phyloP scores from a whole-genome alignment of 2,329 filamentous ascomycete species.

The Calonectria hawksworthii region DNA sequence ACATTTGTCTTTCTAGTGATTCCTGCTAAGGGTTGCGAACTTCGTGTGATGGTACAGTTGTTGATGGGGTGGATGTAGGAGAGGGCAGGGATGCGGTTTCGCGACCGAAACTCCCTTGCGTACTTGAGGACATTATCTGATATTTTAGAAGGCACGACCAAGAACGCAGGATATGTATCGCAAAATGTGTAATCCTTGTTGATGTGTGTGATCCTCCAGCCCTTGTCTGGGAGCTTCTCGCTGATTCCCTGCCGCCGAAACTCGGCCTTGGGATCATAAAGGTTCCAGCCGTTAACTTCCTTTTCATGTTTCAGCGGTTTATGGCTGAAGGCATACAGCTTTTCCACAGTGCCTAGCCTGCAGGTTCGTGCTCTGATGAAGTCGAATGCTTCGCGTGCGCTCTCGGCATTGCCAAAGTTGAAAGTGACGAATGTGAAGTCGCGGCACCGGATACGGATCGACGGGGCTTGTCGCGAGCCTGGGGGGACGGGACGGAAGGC shows the following conservation, averaged over 20 bases:
- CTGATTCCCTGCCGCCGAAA: conserved; percentile 91
- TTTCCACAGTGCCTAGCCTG: conserved; percentile 85
- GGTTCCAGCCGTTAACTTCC: conserved; percentile 81
- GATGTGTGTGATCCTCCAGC: conserved; percentile 92
- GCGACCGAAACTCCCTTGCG: conserved; percentile 88
- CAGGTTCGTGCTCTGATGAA: conserved; percentile 86
- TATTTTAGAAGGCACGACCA: conserved; percentile 89
- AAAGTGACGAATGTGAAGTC: conserved; percentile 97
- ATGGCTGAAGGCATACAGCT: conserved; percentile 92
- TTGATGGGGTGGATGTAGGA: conserved; percentile 98
- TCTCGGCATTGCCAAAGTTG: conserved; percentile 81
- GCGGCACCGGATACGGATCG: conserved; percentile 88
- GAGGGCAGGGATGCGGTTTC: conserved; percentile 87
- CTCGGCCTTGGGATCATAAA: conserved; percentile 90
- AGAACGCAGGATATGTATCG: conserved; percentile 88
- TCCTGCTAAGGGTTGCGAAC: conserved; percentile 91
- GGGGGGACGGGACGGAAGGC: conserved; percentile 81
- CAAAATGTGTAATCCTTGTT: conserved; percentile 93
- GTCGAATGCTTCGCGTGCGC: conserved; percentile 88
- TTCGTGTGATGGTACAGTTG: conserved; percentile 95
- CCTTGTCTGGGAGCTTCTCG: conserved; percentile 80
- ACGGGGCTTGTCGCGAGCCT: conserved; percentile 78
- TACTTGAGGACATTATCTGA: conserved; percentile 99
- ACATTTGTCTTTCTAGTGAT: conserved; percentile 90
- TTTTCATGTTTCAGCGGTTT: conserved; percentile 80